phyloP scores from a whole-genome alignment of 208 protist species.

The Blechomonas ayalai region DNA sequence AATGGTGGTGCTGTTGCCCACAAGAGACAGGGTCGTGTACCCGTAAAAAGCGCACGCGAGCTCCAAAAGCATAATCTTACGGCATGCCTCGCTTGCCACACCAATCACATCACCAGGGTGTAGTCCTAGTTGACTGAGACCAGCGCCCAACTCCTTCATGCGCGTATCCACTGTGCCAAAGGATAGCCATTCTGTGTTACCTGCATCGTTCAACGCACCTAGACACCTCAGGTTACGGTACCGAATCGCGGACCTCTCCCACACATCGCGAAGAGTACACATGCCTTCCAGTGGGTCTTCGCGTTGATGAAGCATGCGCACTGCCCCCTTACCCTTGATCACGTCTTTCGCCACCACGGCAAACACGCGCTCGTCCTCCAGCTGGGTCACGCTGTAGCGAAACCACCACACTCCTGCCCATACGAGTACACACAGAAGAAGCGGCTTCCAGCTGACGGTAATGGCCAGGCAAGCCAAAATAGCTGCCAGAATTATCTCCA shows the following conservation, averaged over 20 bases:
- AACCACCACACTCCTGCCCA: constrained; percentile 25
- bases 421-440: constrained; percentile 21
- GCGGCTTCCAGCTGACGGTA: constrained; percentile 27
- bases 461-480: constrained; percentile 26
- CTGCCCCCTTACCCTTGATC: constrained; percentile 23
- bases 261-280: constrained; percentile 46
- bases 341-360: constrained; percentile 36
- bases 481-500: constrained; percentile 32
- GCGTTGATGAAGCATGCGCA: constrained; percentile 13
- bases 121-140: constrained; percentile 48
- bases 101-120: constrained; percentile 66
- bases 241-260: constrained; percentile 47
- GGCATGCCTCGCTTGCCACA: constrained; percentile 61
- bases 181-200: constrained; percentile 55
- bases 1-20: constrained; percentile 45
- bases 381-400: constrained; percentile 22
- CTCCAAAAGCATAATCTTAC: constrained; percentile 49
- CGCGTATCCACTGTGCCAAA: constrained; percentile 59
- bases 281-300: constrained; percentile 27
- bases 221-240: constrained; percentile 59
- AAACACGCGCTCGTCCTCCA: constrained; percentile 25
- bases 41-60: constrained; percentile 66
- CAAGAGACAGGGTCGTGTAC: constrained; percentile 57
- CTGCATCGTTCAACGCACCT: constrained; percentile 34
- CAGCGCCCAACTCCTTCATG: constrained; percentile 61